These are phyloP conservation scores for Suillus variegatus DNA, from an alignment of 768 basidiomycete genomes.

Conservation along the genomic window DNA sequence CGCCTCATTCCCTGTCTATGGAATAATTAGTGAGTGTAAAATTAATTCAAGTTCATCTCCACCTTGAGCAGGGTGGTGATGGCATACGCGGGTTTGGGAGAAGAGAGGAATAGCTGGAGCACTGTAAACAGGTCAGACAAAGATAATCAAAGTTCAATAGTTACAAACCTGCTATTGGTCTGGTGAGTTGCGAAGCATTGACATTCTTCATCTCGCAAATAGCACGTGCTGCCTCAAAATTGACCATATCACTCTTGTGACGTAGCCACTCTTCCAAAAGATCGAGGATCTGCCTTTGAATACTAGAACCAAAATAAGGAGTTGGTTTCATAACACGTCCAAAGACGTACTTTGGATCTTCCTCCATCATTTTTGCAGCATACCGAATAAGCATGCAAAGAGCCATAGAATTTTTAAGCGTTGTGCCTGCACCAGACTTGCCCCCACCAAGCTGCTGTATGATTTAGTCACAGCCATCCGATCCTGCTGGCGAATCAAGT, in stretches of 20 bases:
- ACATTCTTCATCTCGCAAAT: slow-evolving; percentile 96
- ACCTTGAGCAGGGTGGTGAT: slow-evolving; percentile 98
- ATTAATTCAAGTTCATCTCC: neutral
- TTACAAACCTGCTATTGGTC: slow-evolving; percentile 81
- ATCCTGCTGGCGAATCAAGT: slow-evolving; percentile 95
- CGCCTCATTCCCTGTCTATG: slow-evolving; percentile 95
- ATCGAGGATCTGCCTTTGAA: slow-evolving; percentile 91
- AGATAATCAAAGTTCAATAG: slow-evolving; percentile 4
- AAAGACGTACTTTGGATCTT: slow-evolving; percentile 90
- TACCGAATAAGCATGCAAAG: slow-evolving; percentile 98
- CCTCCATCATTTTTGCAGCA: slow-evolving; percentile 98
- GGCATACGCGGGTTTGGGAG: slow-evolving; percentile 94
- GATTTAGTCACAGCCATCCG: slow-evolving; percentile 99
- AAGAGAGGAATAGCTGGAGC: slow-evolving; percentile 92
- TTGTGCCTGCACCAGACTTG: slow-evolving; percentile 79
- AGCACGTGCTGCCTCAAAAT: slow-evolving; percentile 95
- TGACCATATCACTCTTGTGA: slow-evolving; percentile 99
- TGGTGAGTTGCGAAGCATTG: slow-evolving; percentile 71
- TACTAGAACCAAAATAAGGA: slow-evolving; percentile 42
- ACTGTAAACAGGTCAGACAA: slow-evolving; percentile 47
- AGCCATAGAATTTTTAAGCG: slow-evolving; percentile 94
- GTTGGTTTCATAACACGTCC: slow-evolving; percentile 6
- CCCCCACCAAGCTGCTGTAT: slow-evolving; percentile 98
- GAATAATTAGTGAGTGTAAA: slow-evolving; percentile 10
- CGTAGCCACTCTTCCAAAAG: slow-evolving; percentile 92